These are phyloP conservation scores for Emericellopsis cladophorae DNA, from an alignment of 2,329 filamentous ascomycete species.

Conservation along the genomic window DNA sequence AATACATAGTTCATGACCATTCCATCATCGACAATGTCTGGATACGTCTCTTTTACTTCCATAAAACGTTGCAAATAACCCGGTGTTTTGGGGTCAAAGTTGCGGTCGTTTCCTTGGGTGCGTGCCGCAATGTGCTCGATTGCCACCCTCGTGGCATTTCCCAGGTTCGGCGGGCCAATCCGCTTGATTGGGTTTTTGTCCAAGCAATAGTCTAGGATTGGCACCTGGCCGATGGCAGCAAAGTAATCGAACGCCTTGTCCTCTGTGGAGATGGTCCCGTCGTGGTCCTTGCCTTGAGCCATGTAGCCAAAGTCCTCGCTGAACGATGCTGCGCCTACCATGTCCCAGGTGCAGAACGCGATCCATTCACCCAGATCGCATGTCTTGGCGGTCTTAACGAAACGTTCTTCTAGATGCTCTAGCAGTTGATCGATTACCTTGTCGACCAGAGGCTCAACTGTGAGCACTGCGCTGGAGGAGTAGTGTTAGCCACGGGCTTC, in stretches of 20 bases:
- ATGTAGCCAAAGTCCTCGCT: slow-evolving; percentile 27
- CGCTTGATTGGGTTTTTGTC: slow-evolving; percentile 9
- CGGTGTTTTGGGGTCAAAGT: slow-evolving; percentile 2
- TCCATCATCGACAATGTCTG: slow-evolving; percentile 21
- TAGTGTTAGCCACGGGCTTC: slow-evolving; percentile 23
- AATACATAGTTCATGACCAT: slow-evolving; percentile 20
- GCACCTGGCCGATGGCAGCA: slow-evolving; percentile 12
- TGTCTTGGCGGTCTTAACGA: slow-evolving; percentile 6
- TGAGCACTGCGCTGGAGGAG: slow-evolving; percentile 12
- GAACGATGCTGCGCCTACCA: slow-evolving; percentile 25
- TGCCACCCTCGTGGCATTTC: slow-evolving; percentile 8
- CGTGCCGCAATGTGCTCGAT: slow-evolving; percentile 7
- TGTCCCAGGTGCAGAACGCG: slow-evolving; percentile 19
- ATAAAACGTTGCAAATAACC: slow-evolving; percentile 22
- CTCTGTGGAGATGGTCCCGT: slow-evolving; percentile 4
- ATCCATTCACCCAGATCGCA: slow-evolving; percentile 12
- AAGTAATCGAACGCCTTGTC: slow-evolving; percentile 16
- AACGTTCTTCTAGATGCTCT: slow-evolving; percentile 13
- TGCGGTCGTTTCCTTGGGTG: slow-evolving; percentile 8
- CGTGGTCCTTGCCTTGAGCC: slow-evolving; percentile 11
- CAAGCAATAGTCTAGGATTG: slow-evolving; percentile 11
- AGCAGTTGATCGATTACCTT: slow-evolving; percentile 15
- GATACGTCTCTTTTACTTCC: slow-evolving; percentile 17
- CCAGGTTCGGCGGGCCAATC: slow-evolving; percentile 6
- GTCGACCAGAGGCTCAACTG: slow-evolving; percentile 18